A percentile compares a stretch with the other conserved stretches of the same genome.
These are phyloP conservation scores for Cladophialophora immunda DNA, from an alignment of 2,329 filamentous ascomycete genomes.

Conservation along the genomic window DNA sequence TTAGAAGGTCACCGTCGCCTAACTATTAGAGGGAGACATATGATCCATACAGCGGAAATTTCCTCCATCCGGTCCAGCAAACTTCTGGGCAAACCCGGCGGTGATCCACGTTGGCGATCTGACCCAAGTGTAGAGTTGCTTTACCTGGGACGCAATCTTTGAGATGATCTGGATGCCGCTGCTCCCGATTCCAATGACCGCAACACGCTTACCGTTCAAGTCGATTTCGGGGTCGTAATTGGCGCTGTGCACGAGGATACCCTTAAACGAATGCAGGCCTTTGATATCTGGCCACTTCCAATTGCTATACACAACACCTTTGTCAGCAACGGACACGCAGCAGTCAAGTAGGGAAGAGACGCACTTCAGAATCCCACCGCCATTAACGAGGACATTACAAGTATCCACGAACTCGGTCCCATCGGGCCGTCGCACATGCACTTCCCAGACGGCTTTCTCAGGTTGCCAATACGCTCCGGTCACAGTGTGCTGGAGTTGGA, in stretches of 20 bases:
- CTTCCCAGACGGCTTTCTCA: constrained; percentile 42
- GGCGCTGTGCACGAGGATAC: constrained; percentile 46
- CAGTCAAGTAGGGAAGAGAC: background rate
- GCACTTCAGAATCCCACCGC: constrained; percentile 51
- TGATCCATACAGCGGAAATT: constrained; percentile 33
- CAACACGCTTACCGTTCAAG: constrained; percentile 40
- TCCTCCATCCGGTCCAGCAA: constrained; percentile 38
- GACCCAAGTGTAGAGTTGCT: constrained; percentile 43
- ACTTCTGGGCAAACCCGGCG: constrained; percentile 38
- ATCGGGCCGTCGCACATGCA: constrained; percentile 40
- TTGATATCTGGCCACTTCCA: constrained; percentile 51
- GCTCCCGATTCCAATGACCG: constrained; percentile 42
- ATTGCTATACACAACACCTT: constrained; percentile 44
- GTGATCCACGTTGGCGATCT: constrained; percentile 45
- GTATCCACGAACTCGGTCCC: constrained; percentile 40
- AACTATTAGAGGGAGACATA: background rate
- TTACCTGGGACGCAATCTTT: constrained; percentile 49
- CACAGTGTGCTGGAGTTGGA: constrained; percentile 43
- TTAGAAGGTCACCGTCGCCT: background rate
- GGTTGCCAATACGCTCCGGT: constrained; percentile 44
- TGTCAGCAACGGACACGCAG: constrained; percentile 43
- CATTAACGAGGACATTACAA: constrained; percentile 44
- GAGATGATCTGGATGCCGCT: constrained; percentile 45
- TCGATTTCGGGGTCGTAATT: constrained; percentile 45
- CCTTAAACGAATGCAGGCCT: constrained; percentile 48